Evolutionary conservation across 805 yeast species (phyloP), one percentile per base, ranked within the genome.

Genomic region (Scheffersomyces stipitis): DNA sequence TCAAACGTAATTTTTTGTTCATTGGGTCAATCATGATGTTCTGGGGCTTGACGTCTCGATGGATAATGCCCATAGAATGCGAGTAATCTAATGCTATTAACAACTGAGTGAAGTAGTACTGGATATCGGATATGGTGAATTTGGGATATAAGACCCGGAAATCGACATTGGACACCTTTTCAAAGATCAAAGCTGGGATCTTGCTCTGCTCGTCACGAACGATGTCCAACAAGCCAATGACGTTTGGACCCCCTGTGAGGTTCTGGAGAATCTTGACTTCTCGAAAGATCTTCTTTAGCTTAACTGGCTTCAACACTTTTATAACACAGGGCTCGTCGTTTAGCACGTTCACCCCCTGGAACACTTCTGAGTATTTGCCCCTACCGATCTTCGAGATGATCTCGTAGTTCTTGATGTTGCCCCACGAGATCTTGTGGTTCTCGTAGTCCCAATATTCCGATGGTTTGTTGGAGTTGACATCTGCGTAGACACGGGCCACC

Each of bases 61-160:
- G 97, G 81, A 90, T 89, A 42, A 90, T 87, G 15, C 97, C 97
- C 88, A 85, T 85, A 9, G 96, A 86, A 63, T 90, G 97, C 27
- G 90, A 81, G 59, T 78, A 90, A 57, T 90, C 96, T 48, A 90
- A 71, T 9, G 96, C 96, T 50, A 76, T 81, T 44, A 90, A 71
- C 37, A 89, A 69, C 61, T 87, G 87, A 44, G 77, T 79, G 75
- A 89, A 84, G 60, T 90, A 89, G 66, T 73, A 87, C 49, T 88
- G 83, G 45, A 89, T 80, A 54, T 90, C 96, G 33, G 66, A 52
- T 47, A 80, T 83, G 13, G 85, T 73, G 52, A 90, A 80, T 48
- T 81, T 81, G 18, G 96, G 84, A 62, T 89, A 90, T 40, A 90
- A 70, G 5, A 80, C 72, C 43, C 96, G 73, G 62, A 87, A 87